Conservation (phyloP, 306 rosid genomes). For the Fagus sylvatica region DNA sequence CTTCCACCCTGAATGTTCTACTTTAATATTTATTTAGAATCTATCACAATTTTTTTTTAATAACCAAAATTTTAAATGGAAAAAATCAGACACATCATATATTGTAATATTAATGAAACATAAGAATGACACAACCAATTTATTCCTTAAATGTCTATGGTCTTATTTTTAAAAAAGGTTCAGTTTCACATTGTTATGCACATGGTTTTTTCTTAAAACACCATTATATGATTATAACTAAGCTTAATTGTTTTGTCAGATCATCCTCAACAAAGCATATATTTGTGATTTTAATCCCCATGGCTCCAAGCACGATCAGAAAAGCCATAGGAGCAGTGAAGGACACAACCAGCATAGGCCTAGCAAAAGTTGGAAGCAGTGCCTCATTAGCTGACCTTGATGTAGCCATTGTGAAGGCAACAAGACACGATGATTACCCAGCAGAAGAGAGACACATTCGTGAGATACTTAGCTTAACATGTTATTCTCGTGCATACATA, state of each 20-base stretch:
- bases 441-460: conserved; percentile 74
- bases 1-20: no score
- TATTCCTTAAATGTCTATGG: no score
- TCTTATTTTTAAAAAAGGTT: no score
- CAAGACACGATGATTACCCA: conserved; percentile 79
- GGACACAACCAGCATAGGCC: conserved; percentile 91
- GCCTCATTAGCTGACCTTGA: conserved; percentile 80
- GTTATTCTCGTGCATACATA: conserved; percentile 72
- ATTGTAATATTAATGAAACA: no score
- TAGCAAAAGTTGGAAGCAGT: conserved; percentile 92
- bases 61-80: no score
- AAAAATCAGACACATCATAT: no score
- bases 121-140: no score
- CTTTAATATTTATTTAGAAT: no score
- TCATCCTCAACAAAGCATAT: not conserved
- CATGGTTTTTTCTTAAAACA: no score
- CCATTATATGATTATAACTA: no score
- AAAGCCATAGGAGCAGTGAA: conserved; percentile 88
- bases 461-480: conserved; percentile 83
- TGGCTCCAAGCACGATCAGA: conserved; percentile 72
- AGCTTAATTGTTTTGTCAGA: not conserved
- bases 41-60: no score
- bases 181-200: no score
- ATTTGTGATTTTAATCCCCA: not conserved
- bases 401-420: conserved; percentile 90